Conservation (phyloP, 2,329 filamentous ascomycete genomes). For the Ceratocystis variospora region DNA sequence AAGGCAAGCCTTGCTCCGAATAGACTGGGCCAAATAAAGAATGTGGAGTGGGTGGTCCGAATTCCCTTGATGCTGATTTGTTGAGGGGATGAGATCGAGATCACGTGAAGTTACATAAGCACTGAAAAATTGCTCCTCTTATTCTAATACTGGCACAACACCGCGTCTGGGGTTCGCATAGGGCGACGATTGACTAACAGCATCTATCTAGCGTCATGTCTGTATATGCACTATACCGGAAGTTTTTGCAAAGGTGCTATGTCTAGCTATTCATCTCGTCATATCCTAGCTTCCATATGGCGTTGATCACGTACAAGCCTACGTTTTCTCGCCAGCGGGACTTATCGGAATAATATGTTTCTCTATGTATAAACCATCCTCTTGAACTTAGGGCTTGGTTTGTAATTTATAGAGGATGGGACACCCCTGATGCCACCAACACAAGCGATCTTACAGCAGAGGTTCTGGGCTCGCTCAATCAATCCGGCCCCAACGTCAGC, state of each 20-base stretch:
- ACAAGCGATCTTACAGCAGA: background rate
- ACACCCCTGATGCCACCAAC: too few relatives aligned
- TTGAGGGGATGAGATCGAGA: background rate
- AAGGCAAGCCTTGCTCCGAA: slow-evolving; percentile 10
- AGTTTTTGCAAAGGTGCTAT: too few relatives aligned
- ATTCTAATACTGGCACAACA: background rate
- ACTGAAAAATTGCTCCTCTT: background rate
- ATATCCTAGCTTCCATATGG: too few relatives aligned
- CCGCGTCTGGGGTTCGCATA: slow-evolving; percentile 9
- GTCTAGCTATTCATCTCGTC: too few relatives aligned
- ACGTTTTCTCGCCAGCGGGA: background rate
- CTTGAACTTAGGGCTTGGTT: background rate
- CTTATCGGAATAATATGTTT: background rate
- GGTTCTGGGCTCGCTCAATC: background rate
- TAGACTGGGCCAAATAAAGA: slow-evolving; percentile 4
- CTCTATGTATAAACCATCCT: background rate
- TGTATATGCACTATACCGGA: too few relatives aligned
- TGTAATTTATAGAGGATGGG: background rate
- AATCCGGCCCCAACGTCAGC: background rate
- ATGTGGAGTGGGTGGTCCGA: slow-evolving; percentile 12
- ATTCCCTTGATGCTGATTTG: slow-evolving; percentile 16
- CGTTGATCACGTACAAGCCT: too few relatives aligned
- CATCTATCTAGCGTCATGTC: too few relatives aligned
- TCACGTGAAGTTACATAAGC: slow-evolving; percentile 14
- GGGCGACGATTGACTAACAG: too few relatives aligned